Percentiles rank a stretch among this genome's conserved stretches.
These are phyloP conservation scores for Fusarium napiforme DNA, from an alignment of 2,329 filamentous ascomycete species.

Conservation along the genomic window DNA sequence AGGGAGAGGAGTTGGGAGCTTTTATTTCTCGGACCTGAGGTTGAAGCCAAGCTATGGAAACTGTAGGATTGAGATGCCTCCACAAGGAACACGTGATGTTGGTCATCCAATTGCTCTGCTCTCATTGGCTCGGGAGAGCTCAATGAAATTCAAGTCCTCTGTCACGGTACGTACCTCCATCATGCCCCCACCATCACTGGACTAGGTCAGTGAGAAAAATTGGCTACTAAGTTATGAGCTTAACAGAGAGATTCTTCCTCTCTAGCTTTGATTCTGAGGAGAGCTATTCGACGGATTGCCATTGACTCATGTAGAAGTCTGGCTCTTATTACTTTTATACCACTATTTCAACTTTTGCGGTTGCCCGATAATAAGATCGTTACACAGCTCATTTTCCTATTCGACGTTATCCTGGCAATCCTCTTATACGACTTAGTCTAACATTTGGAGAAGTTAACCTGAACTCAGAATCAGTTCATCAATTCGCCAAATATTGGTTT, in stretches of 20 bases:
- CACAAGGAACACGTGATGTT: conserved; percentile 50
- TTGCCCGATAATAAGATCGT: background rate
- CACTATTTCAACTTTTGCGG: no score
- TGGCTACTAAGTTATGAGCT: background rate
- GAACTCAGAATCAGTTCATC: background rate
- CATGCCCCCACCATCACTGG: conserved; percentile 28
- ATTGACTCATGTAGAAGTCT: background rate
- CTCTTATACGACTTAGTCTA: conserved; percentile 11
- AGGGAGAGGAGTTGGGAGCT: conserved; percentile 38
- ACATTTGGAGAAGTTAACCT: background rate
- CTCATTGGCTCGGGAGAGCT: conserved; percentile 46
- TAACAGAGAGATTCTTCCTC: conserved; percentile 2
- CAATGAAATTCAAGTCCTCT: conserved; percentile 11
- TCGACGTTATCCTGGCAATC: background rate
- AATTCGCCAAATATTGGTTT: background rate
- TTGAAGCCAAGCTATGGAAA: conserved; percentile 43
- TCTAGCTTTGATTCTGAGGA: background rate
- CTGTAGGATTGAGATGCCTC: conserved; percentile 39
- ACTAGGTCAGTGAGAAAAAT: conserved; percentile 37
- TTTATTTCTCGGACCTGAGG: conserved; percentile 43
- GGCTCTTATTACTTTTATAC: fast-evolving
- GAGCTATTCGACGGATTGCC: background rate
- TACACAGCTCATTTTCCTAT: background rate
- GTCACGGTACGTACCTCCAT: conserved; percentile 33
- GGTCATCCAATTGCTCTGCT: conserved; percentile 49